Evolutionary conservation across 2,329 filamentous ascomycete genomes (phyloP).

Genomic region (Penicillium freii): DNA sequence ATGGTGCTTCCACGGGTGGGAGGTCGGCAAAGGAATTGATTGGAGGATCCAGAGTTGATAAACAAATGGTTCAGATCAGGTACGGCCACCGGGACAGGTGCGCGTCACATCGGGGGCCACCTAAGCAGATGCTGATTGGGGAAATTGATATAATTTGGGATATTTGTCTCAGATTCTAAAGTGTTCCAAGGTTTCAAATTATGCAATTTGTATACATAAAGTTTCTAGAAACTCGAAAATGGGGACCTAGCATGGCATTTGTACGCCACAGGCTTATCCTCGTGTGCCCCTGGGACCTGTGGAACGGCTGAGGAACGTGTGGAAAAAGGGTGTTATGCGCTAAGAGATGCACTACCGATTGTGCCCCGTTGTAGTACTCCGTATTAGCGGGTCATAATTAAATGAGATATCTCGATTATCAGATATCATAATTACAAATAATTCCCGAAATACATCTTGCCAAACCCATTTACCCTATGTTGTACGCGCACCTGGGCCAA

Average conservation of each 20-base stretch:
- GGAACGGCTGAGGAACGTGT: slow-evolving; percentile 11
- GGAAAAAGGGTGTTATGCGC: slow-evolving; percentile 7
- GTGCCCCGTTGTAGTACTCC: neutral
- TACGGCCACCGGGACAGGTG: neutral
- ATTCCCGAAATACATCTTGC: neutral
- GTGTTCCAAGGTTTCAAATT: neutral
- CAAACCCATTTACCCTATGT: neutral
- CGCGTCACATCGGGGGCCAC: neutral
- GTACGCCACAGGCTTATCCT: slow-evolving; percentile 10
- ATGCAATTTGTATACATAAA: neutral
- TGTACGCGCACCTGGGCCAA: neutral
- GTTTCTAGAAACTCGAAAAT: slow-evolving; percentile 6
- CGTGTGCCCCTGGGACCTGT: slow-evolving; percentile 8
- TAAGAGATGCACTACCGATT: slow-evolving; percentile 8
- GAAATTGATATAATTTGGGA: neutral
- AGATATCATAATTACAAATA: neutral
- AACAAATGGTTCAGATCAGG: slow-evolving; percentile 1
- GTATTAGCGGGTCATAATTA: neutral
- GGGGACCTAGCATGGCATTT: slow-evolving; percentile 3
- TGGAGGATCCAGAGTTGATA: neutral
- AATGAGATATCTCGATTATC: neutral
- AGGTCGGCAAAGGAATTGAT: neutral
- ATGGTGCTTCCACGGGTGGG: neutral
- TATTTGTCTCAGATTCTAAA: neutral
- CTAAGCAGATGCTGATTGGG: neutral